phyloP scores from a whole-genome alignment of 805 yeast species.

The Candida saitoana region DNA sequence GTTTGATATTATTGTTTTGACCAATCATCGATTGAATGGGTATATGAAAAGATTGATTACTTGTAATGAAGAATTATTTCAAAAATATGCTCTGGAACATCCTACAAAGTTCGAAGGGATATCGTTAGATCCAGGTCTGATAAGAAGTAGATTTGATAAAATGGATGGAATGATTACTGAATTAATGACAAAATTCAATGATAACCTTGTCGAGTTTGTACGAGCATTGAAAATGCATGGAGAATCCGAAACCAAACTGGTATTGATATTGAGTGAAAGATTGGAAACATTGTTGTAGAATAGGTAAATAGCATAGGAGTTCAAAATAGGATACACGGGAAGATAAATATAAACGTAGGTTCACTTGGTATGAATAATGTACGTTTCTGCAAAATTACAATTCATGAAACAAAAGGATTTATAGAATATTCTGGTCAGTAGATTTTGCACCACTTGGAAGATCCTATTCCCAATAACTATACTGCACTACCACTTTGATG shows the following conservation, averaged over 20 bases:
- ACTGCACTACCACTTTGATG: too few species aligned
- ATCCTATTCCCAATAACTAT: too few species aligned
- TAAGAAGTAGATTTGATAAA: constrained; percentile 36
- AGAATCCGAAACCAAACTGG: constrained; percentile 45
- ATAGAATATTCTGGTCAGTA: too few species aligned
- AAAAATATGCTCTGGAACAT: constrained; percentile 26
- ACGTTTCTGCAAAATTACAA: too few species aligned
- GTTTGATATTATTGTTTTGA: constrained; percentile 45
- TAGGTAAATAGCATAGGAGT: too few species aligned
- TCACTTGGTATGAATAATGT: too few species aligned
- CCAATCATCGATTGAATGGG: constrained; percentile 46
- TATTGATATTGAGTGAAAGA: constrained; percentile 40
- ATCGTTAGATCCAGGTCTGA: constrained; percentile 35
- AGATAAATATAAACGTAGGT: too few species aligned
- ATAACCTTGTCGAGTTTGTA: constrained; percentile 42
- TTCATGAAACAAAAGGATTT: too few species aligned
- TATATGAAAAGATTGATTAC: constrained; percentile 51
- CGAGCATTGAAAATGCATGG: constrained; percentile 45
- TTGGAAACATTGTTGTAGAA: constrained; percentile 22
- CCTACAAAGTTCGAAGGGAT: constrained; percentile 37
- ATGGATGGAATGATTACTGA: constrained; percentile 38
- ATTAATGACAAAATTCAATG: constrained; percentile 43
- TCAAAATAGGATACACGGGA: too few species aligned
- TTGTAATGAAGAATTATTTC: constrained; percentile 45
- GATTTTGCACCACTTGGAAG: too few species aligned